phyloP scores from a whole-genome alignment of 306 rosid species.

The Sophora flavescens region DNA sequence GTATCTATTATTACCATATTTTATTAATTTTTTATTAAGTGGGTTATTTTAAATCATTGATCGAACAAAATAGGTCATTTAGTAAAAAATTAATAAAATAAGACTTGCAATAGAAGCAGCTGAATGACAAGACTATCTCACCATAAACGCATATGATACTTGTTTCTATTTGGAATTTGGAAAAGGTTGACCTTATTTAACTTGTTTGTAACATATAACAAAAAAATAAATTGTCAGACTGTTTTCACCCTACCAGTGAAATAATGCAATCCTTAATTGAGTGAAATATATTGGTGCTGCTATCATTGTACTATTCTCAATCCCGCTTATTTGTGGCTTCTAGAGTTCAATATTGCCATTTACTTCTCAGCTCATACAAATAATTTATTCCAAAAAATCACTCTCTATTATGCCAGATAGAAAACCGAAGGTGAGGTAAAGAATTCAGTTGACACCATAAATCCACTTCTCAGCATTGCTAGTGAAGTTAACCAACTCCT shows the following conservation, averaged over 20 bases:
- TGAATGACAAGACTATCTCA: no score
- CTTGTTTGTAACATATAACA: constrained; percentile 16
- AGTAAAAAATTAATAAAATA: no score
- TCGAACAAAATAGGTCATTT: no score
- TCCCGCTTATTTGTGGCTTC: constrained; percentile 42
- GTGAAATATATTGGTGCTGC: constrained; percentile 10
- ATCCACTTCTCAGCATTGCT: constrained; percentile 93
- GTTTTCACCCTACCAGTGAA: constrained; percentile 28
- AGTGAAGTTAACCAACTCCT: constrained; percentile 83
- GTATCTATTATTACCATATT: no score
- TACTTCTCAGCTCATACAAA: constrained; percentile 16
- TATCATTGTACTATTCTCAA: constrained; percentile 24
- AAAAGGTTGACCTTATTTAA: neutral
- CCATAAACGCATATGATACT: neutral
- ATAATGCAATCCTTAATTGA: constrained; percentile 21
- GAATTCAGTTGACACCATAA: constrained; percentile 74
- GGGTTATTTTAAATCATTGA: no score
- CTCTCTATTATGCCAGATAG: neutral
- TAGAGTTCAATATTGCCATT: constrained; percentile 40
- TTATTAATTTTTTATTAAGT: no score
- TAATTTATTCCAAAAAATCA: constrained; percentile 46
- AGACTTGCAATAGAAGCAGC: no score
- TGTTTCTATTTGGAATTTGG: neutral
- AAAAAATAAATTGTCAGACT: neutral
- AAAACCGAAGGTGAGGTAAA: constrained; percentile 20